Percentiles rank a stretch among this genome's conserved stretches.
Conservation (phyloP, 441 rosid genomes). For the Populus hybrid region DNA sequence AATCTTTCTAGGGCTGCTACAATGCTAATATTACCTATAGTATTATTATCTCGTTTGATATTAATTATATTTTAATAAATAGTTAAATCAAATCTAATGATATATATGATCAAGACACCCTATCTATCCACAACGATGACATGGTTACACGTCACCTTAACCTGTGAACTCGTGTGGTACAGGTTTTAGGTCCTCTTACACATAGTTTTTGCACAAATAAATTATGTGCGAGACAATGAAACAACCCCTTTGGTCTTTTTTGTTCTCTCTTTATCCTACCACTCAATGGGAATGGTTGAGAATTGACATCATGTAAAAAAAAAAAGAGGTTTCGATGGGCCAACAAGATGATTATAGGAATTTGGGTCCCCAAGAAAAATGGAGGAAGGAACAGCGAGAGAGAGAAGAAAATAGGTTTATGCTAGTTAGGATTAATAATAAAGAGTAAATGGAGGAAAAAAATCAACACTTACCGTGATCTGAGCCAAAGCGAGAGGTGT, state of each 20-base stretch:
- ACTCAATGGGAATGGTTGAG: slow-evolving; percentile 31
- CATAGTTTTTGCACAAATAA: neutral
- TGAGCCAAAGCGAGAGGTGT: slow-evolving; percentile 88
- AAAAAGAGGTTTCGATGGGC: slow-evolving; percentile 22
- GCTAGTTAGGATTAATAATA: neutral
- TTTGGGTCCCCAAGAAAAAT: slow-evolving; percentile 24
- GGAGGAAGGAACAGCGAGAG: neutral
- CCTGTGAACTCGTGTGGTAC: slow-evolving; percentile 17
- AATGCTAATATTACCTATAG: too few relatives aligned
- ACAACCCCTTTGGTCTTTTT: slow-evolving; percentile 9
- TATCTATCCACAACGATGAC: neutral
- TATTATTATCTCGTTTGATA: too few relatives aligned
- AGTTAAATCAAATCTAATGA: too few relatives aligned
- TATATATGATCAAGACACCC: neutral
- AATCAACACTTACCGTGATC: slow-evolving; percentile 50
- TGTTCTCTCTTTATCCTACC: slow-evolving; percentile 26
- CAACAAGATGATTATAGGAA: slow-evolving; percentile 23
- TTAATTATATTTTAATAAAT: too few relatives aligned
- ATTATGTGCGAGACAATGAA: slow-evolving; percentile 10
- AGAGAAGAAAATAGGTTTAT: neutral
- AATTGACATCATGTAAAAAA: slow-evolving; percentile 18
- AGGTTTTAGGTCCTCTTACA: neutral
- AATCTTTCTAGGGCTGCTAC: too few relatives aligned
- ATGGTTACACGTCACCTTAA: neutral
- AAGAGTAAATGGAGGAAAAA: neutral